phyloP scores from a whole-genome alignment of 345 rosid genomes.

The Syzygium aqueum region DNA sequence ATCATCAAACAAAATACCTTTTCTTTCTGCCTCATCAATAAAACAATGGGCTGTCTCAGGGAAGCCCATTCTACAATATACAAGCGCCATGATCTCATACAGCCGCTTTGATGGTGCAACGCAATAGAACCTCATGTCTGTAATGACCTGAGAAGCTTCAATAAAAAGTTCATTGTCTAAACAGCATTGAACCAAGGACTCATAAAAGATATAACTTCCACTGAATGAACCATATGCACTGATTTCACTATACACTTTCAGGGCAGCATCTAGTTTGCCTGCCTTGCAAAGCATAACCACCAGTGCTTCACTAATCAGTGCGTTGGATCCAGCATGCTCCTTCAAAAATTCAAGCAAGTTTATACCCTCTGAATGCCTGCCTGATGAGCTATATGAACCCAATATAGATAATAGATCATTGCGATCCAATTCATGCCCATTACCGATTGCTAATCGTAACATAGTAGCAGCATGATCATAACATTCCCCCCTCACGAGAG shows the following conservation, averaged over 20 bases:
- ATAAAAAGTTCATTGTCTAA: slow-evolving; percentile 38
- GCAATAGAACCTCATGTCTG: slow-evolving; percentile 68
- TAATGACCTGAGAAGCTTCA: slow-evolving; percentile 83
- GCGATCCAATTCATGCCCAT: slow-evolving; percentile 43
- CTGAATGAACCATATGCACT: slow-evolving; percentile 30
- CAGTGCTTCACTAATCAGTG: slow-evolving; percentile 56
- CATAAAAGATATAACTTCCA: slow-evolving; percentile 50
- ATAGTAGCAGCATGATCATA: slow-evolving; percentile 69
- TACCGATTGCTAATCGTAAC: slow-evolving; percentile 49
- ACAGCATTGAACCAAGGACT: slow-evolving; percentile 67
- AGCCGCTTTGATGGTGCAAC: slow-evolving; percentile 47
- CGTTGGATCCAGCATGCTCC: slow-evolving; percentile 39
- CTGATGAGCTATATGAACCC: slow-evolving; percentile 70
- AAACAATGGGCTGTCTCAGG: slow-evolving; percentile 83
- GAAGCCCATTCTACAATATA: slow-evolving; percentile 69
- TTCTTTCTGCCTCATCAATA: slow-evolving; percentile 41
- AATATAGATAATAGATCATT: slow-evolving; percentile 57
- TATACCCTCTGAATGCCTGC: slow-evolving; percentile 64
- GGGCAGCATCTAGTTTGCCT: slow-evolving; percentile 50
- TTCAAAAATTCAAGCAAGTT: slow-evolving; percentile 71
- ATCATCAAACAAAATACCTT: slow-evolving; percentile 40
- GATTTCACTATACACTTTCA: slow-evolving; percentile 47
- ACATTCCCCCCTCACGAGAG: slow-evolving; percentile 81
- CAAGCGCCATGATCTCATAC: slow-evolving; percentile 37
- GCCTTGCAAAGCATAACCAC: slow-evolving; percentile 68